Evolutionary conservation across 129 eudicot species (phyloP).

Genomic region (Tagetes patula): DNA sequence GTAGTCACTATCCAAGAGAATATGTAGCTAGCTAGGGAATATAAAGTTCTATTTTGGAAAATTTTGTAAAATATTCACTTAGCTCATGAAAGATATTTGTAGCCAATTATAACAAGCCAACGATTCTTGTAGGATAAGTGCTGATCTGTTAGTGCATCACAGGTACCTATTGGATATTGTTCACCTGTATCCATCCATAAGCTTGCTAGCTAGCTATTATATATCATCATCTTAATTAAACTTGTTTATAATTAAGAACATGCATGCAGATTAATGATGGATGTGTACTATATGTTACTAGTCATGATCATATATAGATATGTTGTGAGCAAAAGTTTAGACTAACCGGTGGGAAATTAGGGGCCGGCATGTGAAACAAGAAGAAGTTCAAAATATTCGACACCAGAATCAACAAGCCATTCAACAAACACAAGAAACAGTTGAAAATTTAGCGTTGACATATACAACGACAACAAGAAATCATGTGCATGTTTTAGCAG

Average conservation of each 20-base stretch:
- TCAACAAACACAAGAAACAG: too few species aligned
- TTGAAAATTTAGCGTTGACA: too few species aligned
- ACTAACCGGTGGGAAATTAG: too few species aligned
- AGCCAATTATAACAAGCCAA: conserved; percentile 29
- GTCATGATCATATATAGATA: background rate
- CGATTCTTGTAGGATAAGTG: conserved; percentile 32
- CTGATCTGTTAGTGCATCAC: conserved; percentile 17
- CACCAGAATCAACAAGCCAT: too few species aligned
- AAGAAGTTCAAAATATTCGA: too few species aligned
- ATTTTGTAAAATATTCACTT: conserved; percentile 25
- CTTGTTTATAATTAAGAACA: too few species aligned
- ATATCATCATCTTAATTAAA: too few species aligned
- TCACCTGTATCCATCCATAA: conserved; percentile 22
- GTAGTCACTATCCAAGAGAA: conserved; percentile 35
- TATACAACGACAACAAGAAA: too few species aligned
- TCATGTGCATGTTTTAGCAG: too few species aligned
- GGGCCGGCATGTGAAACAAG: too few species aligned
- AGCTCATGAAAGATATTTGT: conserved; percentile 20
- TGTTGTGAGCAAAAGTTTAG: too few species aligned
- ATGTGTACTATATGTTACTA: background rate
- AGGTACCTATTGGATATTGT: conserved; percentile 17
- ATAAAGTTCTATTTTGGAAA: conserved; percentile 22
- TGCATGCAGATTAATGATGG: background rate
- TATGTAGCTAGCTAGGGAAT: conserved; percentile 13
- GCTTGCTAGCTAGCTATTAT: too few species aligned